phyloP scores from a whole-genome alignment of 2,329 filamentous ascomycete genomes.

The Ustulina deusta region DNA sequence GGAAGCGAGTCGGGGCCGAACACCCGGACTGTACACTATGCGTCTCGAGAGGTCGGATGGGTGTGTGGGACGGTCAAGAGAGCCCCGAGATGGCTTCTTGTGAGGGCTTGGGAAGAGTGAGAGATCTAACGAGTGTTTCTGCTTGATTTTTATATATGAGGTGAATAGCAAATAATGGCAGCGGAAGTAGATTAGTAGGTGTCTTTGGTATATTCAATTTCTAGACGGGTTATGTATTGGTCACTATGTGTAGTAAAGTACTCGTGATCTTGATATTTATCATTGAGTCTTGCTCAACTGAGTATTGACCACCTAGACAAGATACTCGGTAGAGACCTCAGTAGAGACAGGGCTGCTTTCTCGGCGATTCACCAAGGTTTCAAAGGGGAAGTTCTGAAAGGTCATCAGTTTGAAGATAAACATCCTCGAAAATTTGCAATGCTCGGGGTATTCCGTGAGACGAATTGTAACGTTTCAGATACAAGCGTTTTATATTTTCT shows the following conservation, averaged over 20 bases:
- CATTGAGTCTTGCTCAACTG: background rate
- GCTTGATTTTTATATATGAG: background rate
- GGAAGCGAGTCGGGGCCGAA: too few relatives aligned
- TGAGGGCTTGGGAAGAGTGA: too few relatives aligned
- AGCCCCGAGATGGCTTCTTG: too few relatives aligned
- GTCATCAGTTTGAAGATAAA: background rate
- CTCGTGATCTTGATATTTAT: background rate
- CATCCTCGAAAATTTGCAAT: background rate
- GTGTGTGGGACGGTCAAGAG: too few relatives aligned
- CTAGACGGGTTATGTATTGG: background rate
- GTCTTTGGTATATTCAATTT: background rate
- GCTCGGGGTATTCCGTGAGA: background rate
- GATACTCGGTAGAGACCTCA: background rate
- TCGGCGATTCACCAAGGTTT: background rate
- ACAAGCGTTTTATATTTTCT: conserved; percentile 2
- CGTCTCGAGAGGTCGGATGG: too few relatives aligned
- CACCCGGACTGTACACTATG: too few relatives aligned
- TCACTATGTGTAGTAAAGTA: too few relatives aligned
- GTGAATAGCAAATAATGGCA: too few relatives aligned
- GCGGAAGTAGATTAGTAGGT: background rate
- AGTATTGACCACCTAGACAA: background rate
- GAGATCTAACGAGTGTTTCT: background rate
- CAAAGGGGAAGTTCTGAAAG: too few relatives aligned
- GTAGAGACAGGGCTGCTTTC: background rate
- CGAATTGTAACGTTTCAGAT: background rate